These are phyloP conservation scores for Linnemannia schmuckeri DNA, from an alignment of 192 early-diverging fungal species.

Conservation along the genomic window DNA sequence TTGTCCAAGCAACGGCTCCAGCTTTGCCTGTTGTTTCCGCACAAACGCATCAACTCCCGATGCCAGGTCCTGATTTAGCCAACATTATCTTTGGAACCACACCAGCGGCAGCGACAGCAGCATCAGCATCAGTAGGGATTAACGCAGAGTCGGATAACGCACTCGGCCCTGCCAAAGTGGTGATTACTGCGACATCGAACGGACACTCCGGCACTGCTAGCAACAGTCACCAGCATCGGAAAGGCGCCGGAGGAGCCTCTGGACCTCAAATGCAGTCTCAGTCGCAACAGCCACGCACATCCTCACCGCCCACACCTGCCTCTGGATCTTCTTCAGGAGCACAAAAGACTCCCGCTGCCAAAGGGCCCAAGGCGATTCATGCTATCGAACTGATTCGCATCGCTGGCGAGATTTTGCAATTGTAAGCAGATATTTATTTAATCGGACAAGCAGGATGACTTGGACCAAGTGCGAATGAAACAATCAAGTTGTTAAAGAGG, in stretches of 20 bases:
- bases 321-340: slow-evolving; percentile 21
- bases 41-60: slow-evolving; percentile 22
- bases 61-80: slow-evolving; percentile 45
- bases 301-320: slow-evolving; percentile 42
- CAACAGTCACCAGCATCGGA: slow-evolving; percentile 19
- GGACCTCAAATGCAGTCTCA: slow-evolving; percentile 6
- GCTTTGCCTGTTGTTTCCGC: not conserved
- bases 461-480: not conserved
- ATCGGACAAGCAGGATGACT: not conserved
- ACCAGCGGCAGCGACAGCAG: not conserved
- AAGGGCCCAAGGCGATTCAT: slow-evolving; percentile 49
- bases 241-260: not conserved
- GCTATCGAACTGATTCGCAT: slow-evolving; percentile 54
- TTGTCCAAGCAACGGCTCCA: slow-evolving; percentile 36
- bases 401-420: slow-evolving; percentile 50
- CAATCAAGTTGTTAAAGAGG: not conserved
- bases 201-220: not conserved
- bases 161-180: not conserved
- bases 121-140: not conserved
- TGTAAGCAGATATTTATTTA: slow-evolving; percentile 23
- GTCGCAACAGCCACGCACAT: slow-evolving; percentile 31
- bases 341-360: not conserved
- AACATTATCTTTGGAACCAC: slow-evolving; percentile 45
- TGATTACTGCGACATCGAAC: not conserved
- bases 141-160: slow-evolving; percentile 6